Evolutionary conservation across 1,284 basidiomycete genomes (phyloP).

Genomic region (Naganishia cerealis): DNA sequence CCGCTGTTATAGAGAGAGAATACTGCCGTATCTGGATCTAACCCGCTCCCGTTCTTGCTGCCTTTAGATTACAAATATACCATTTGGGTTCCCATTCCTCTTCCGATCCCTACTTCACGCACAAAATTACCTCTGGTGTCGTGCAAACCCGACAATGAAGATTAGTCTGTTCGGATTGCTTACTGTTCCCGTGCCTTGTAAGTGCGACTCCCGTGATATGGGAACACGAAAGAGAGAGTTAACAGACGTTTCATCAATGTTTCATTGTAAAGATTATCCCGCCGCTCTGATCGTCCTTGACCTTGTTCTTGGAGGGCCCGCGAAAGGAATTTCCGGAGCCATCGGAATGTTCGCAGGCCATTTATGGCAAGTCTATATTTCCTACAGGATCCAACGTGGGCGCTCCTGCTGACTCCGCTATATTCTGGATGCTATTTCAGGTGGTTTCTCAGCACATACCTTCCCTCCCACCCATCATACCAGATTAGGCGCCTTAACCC

Average conservation of each 20-base stretch:
- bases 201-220: conserved; percentile 30
- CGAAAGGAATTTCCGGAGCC: conserved; percentile 43
- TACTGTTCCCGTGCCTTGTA: conserved; percentile 49
- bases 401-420: not conserved
- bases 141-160: conserved; percentile 48
- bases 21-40: not conserved
- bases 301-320: conserved; percentile 44
- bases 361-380: conserved; percentile 42
- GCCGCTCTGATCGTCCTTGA: conserved; percentile 47
- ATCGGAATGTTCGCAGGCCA: conserved; percentile 51
- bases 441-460: conserved; percentile 51
- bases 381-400: not conserved
- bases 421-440: conserved; percentile 34
- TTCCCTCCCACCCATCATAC: conserved; percentile 47
- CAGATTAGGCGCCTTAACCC: conserved; percentile 46
- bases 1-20: not conserved
- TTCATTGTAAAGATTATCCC: conserved; percentile 46
- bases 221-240: not conserved
- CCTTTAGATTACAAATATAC: conserved; percentile 43
- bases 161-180: conserved; percentile 52
- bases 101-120: conserved; percentile 50
- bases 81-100: conserved; percentile 45
- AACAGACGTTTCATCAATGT: not conserved
- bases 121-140: conserved; percentile 51
- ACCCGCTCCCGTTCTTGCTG: not conserved